Percentiles rank a stretch among this genome's conserved stretches.
These are phyloP conservation scores for Brassica cretica DNA, from an alignment of 345 rosid species.

Conservation along the genomic window DNA sequence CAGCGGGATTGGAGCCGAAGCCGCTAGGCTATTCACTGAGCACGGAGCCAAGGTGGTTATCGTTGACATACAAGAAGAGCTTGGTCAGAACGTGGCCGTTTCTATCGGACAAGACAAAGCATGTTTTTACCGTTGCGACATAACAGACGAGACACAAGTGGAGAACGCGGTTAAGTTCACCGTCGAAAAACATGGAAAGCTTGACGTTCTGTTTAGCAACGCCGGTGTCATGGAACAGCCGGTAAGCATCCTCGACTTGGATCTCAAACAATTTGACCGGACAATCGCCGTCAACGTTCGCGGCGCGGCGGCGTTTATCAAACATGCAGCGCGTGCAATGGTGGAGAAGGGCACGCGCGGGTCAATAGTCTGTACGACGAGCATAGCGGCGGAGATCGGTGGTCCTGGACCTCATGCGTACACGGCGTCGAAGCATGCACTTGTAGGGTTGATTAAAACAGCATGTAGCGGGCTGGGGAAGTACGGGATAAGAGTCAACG, in stretches of 20 bases:
- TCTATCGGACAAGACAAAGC: conserved; percentile 49
- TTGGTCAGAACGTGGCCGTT: conserved; percentile 51
- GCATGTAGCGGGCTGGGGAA: conserved; percentile 72
- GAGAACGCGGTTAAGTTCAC: conserved; percentile 44
- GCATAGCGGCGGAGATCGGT: conserved; percentile 51
- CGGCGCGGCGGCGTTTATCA: conserved; percentile 57
- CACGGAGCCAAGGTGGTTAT: conserved; percentile 64
- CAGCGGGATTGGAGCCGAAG: neutral
- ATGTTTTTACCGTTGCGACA: conserved; percentile 60
- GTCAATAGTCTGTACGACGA: conserved; percentile 69
- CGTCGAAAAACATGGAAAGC: neutral
- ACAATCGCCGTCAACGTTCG: conserved; percentile 66
- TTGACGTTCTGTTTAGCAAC: neutral
- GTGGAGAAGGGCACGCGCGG: conserved; percentile 58
- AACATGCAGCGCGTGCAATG: conserved; percentile 51
- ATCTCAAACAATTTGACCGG: conserved; percentile 53
- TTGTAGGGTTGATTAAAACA: conserved; percentile 61
- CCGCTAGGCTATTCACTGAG: neutral
- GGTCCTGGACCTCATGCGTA: conserved; percentile 72
- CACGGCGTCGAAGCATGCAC: conserved; percentile 67
- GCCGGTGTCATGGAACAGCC: conserved; percentile 25
- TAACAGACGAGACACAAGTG: conserved; percentile 67
- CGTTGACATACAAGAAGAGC: conserved; percentile 69
- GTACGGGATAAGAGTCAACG: neutral
- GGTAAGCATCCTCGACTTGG: conserved; percentile 59